These are phyloP conservation scores for Ophiostoma sp. DNA, from an alignment of 2,329 filamentous ascomycete genomes.

Conservation along the genomic window DNA sequence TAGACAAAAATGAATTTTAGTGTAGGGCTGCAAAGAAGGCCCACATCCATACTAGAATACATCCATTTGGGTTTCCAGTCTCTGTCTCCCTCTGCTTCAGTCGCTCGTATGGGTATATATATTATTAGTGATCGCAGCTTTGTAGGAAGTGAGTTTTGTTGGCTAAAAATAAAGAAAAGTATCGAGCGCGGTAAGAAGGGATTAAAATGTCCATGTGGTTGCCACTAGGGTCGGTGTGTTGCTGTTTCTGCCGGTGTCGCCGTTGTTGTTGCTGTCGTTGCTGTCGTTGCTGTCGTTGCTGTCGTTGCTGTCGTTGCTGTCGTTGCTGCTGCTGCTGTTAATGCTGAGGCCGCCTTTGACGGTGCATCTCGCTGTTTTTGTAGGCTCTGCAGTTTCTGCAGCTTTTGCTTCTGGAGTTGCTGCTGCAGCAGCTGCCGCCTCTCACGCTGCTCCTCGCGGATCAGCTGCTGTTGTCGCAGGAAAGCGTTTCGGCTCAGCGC, in stretches of 20 bases:
- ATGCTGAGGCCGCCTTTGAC: background rate
- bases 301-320: background rate
- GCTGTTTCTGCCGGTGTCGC: background rate
- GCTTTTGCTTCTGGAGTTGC: constrained; percentile 14
- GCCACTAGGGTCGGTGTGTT: no score
- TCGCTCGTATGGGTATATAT: background rate
- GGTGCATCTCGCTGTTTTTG: background rate
- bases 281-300: background rate
- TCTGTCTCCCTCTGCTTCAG: no score
- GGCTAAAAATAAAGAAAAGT: no score
- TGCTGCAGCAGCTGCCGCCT: constrained; percentile 16
- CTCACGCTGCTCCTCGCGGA: constrained; percentile 11
- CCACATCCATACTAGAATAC: no score
- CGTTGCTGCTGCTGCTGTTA: background rate
- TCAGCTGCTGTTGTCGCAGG: background rate
- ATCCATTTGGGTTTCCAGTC: no score
- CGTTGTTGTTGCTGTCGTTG: background rate
- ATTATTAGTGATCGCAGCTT: background rate
- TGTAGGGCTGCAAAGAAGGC: no score
- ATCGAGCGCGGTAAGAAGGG: no score
- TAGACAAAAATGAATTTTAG: no score
- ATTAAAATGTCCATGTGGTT: no score
- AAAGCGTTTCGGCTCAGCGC: constrained; percentile 26
- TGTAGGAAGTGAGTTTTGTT: no score
- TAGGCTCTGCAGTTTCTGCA: constrained; percentile 10